Evolutionary conservation across 2,329 filamentous ascomycete genomes (phyloP).

Genomic region (Microdochium nivale): DNA sequence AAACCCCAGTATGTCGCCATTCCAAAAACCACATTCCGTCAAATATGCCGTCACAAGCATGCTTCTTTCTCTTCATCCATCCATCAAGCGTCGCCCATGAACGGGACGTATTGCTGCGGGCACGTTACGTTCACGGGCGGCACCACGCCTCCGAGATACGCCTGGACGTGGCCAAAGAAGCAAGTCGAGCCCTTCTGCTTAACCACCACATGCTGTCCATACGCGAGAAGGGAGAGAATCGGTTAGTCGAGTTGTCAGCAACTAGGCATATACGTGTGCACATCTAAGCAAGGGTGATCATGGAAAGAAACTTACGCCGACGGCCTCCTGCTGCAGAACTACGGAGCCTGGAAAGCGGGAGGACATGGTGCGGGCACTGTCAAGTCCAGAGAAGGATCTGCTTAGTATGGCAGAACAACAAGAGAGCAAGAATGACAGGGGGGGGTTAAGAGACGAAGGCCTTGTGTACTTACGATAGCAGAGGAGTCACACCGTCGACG

Average conservation of each 20-base stretch:
- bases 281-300: too few species aligned
- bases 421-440: neutral
- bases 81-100: constrained; percentile 10
- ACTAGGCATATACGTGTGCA: too few species aligned
- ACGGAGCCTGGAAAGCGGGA: constrained; percentile 20
- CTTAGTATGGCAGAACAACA: neutral
- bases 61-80: too few species aligned
- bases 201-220: constrained; percentile 20
- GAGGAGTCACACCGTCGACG: constrained; percentile 26
- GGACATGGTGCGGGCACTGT: constrained; percentile 18
- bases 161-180: constrained; percentile 26
- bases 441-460: too few species aligned
- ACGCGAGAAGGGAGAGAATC: neutral
- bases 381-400: neutral
- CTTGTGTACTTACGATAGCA: constrained; percentile 23
- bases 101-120: constrained; percentile 18
- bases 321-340: constrained; percentile 19
- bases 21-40: too few species aligned
- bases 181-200: constrained; percentile 20
- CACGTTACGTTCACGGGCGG: constrained; percentile 22
- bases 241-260: constrained; percentile 9
- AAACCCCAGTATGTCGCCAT: too few species aligned
- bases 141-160: constrained; percentile 23
- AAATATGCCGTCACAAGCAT: too few species aligned
- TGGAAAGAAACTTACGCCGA: constrained; percentile 23